Evolutionary conservation across 1,139 yeast genomes (phyloP).

Genomic region (Yamadazyma diddensiae): DNA sequence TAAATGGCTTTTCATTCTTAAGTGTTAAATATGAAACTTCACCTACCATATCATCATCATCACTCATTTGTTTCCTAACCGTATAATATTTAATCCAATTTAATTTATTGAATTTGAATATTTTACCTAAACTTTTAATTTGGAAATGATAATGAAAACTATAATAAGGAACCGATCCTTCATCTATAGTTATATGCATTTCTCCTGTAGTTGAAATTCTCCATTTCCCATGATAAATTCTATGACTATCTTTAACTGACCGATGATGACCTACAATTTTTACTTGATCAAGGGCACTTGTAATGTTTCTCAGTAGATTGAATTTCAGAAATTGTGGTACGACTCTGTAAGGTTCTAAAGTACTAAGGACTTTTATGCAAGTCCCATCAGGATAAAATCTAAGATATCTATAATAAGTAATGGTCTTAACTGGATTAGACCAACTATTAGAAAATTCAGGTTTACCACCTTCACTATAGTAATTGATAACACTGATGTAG

Average conservation of each 20-base stretch:
- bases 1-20: slow-evolving; percentile 72
- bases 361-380: slow-evolving; percentile 62
- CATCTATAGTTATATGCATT: slow-evolving; percentile 52
- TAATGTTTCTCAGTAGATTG: slow-evolving; percentile 18
- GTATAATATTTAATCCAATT: slow-evolving; percentile 65
- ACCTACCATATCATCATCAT: slow-evolving; percentile 44
- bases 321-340: slow-evolving; percentile 51
- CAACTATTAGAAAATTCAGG: slow-evolving; percentile 66
- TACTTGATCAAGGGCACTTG: slow-evolving; percentile 15
- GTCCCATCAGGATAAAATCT: slow-evolving; percentile 80
- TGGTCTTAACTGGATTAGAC: slow-evolving; percentile 74
- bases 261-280: slow-evolving; percentile 11
- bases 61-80: slow-evolving; percentile 39
- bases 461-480: slow-evolving; percentile 75
- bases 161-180: slow-evolving; percentile 64
- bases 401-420: slow-evolving; percentile 82
- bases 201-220: slow-evolving; percentile 45
- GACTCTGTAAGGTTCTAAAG: slow-evolving; percentile 61
- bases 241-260: slow-evolving; percentile 28
- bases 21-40: slow-evolving; percentile 54
- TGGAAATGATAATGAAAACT: slow-evolving; percentile 60
- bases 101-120: slow-evolving; percentile 58
- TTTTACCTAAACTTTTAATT: slow-evolving; percentile 54
- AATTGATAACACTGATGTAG: slow-evolving; percentile 82
- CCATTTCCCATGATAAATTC: slow-evolving; percentile 53